These are phyloP conservation scores for Clonostachys rhizophaga DNA, from an alignment of 2,329 filamentous ascomycete species.

Conservation along the genomic window DNA sequence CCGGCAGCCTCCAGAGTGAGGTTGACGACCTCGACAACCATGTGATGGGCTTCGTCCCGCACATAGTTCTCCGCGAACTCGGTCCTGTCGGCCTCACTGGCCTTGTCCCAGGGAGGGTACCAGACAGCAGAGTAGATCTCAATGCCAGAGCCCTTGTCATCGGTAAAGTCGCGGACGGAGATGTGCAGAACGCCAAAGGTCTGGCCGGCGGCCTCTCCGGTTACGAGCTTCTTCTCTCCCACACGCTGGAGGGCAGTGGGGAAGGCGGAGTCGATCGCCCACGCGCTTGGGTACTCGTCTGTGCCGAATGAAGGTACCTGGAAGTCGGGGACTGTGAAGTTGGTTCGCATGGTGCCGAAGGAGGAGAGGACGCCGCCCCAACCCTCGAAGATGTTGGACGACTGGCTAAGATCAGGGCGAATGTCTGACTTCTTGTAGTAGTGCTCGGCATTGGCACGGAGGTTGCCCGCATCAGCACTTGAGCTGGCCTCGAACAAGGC, in stretches of 20 bases:
- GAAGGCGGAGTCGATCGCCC: neutral
- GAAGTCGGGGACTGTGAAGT: slow-evolving; percentile 1
- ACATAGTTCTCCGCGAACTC: neutral
- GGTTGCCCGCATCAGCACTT: neutral
- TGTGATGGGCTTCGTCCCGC: neutral
- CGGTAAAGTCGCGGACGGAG: neutral
- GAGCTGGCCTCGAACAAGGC: neutral
- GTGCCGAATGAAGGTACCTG: neutral
- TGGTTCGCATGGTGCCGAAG: slow-evolving; percentile 1
- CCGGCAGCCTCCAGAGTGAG: neutral
- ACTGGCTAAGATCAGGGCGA: neutral
- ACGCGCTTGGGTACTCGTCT: neutral
- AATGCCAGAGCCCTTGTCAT: neutral
- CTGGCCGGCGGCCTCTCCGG: neutral
- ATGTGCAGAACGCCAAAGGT: slow-evolving; percentile 1
- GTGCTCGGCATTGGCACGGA: neutral
- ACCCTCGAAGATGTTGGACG: slow-evolving; percentile 1
- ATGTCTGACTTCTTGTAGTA: neutral
- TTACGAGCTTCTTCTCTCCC: neutral
- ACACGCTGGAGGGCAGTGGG: neutral
- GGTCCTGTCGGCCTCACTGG: neutral
- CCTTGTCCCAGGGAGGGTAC: neutral
- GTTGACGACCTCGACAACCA: slow-evolving; percentile 1
- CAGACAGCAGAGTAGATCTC: slow-evolving; percentile 1
- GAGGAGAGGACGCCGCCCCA: neutral